Evolutionary conservation across 2,329 filamentous ascomycete species (phyloP).

Genomic region (Chlorencoelia australis): DNA sequence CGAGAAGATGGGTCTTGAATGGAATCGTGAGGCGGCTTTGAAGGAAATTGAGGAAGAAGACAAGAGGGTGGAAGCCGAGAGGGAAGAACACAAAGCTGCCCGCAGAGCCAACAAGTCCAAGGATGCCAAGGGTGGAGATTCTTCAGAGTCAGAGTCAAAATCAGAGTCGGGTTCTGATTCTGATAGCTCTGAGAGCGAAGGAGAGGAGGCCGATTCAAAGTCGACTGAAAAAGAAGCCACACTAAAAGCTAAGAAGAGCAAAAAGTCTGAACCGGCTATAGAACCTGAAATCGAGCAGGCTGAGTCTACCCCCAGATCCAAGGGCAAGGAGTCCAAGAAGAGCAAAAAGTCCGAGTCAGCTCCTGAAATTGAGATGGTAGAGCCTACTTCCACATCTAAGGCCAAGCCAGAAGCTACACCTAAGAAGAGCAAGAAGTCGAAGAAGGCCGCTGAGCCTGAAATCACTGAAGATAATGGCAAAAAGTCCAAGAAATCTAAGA

Average conservation of each 20-base stretch:
- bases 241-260: constrained; percentile 2
- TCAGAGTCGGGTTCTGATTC: constrained; percentile 7
- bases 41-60: constrained; percentile 15
- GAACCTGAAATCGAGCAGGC: background rate
- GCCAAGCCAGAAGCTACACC: constrained; percentile 3
- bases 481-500: too few species aligned
- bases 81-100: too few species aligned
- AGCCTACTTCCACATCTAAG: background rate
- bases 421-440: constrained; percentile 9
- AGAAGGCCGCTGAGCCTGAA: constrained; percentile 4
- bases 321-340: constrained; percentile 1
- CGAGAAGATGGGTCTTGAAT: constrained; percentile 15
- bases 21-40: constrained; percentile 17
- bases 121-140: constrained; percentile 3
- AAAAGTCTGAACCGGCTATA: background rate
- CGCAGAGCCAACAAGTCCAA: too few species aligned
- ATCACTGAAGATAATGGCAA: constrained; percentile 5
- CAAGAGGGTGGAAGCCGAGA: constrained; percentile 6
- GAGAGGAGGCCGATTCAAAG: constrained; percentile 5
- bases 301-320: background rate
- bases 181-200: background rate
- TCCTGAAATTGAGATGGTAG: background rate
- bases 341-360: background rate
- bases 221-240: constrained; percentile 3
- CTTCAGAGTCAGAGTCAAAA: constrained; percentile 7